Evolutionary conservation across 768 basidiomycete species (phyloP).

Genomic region (Coprinopsis strossmayeri): DNA sequence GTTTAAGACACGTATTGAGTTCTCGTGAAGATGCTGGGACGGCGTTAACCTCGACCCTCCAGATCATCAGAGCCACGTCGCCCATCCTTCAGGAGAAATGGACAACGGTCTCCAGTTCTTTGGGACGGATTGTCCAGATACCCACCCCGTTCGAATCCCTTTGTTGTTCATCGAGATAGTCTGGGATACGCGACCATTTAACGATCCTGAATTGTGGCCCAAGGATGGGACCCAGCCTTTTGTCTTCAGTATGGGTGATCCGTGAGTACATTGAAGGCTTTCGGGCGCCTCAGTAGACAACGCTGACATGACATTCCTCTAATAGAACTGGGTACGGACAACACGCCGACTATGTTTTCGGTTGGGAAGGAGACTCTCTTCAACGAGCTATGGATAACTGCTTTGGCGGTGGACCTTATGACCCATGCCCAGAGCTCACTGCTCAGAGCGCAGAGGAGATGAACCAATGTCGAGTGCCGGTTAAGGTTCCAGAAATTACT

Average conservation of each 20-base stretch:
- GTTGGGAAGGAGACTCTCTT: slow-evolving; percentile 11
- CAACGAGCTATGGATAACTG: slow-evolving; percentile 7
- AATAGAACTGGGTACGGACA: slow-evolving; percentile 6
- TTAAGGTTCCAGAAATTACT: neutral
- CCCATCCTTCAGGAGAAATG: slow-evolving; percentile 1
- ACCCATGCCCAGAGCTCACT: slow-evolving; percentile 5
- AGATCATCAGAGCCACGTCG: slow-evolving; percentile 7
- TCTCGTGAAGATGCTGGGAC: slow-evolving; percentile 3
- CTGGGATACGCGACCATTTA: slow-evolving; percentile 13
- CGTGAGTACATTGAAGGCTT: slow-evolving; percentile 3
- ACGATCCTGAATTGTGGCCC: slow-evolving; percentile 8
- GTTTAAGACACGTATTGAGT: neutral
- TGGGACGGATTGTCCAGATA: slow-evolving; percentile 10
- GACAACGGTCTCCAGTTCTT: slow-evolving; percentile 7
- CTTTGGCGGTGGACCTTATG: neutral
- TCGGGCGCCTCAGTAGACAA: neutral
- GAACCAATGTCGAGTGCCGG: neutral
- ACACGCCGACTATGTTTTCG: slow-evolving; percentile 10
- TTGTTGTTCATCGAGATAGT: slow-evolving; percentile 11
- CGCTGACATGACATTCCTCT: no score
- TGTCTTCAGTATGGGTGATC: slow-evolving; percentile 15
- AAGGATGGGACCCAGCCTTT: slow-evolving; percentile 11
- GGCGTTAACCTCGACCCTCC: slow-evolving; percentile 5
- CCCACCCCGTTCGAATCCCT: slow-evolving; percentile 13
- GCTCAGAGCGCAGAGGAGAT: slow-evolving; percentile 2